Evolutionary conservation across 768 basidiomycete genomes (phyloP).

Genomic region (Psilocybe tampanensis): DNA sequence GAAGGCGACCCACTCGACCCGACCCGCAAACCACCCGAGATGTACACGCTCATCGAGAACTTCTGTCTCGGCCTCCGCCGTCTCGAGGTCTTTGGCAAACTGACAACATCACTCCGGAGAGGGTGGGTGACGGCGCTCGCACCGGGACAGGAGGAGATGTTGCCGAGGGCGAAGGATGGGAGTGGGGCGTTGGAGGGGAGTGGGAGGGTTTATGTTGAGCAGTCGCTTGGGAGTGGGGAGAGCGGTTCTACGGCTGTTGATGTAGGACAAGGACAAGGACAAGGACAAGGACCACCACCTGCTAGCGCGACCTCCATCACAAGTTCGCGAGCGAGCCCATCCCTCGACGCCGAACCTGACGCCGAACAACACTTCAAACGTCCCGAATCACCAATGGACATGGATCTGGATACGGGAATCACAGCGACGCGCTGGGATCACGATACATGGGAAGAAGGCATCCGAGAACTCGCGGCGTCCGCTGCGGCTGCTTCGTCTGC

Average conservation of each 20-base stretch:
- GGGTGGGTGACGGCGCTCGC: constrained; percentile 92
- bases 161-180: constrained; percentile 38
- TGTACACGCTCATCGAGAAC: constrained; percentile 95
- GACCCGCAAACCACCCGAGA: constrained; percentile 89
- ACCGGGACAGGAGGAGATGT: constrained; percentile 59
- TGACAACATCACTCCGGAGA: constrained; percentile 68
- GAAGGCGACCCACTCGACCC: constrained; percentile 88
- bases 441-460: constrained; percentile 65
- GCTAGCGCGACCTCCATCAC: no score
- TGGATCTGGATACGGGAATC: not conserved
- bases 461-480: constrained; percentile 49
- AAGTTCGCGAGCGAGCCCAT: not conserved
- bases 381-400: constrained; percentile 1
- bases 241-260: constrained; percentile 24
- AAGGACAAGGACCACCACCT: no score
- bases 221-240: no score
- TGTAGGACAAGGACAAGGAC: not conserved
- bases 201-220: constrained; percentile 20
- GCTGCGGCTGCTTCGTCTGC: not conserved
- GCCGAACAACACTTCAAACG: not conserved
- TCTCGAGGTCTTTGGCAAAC: constrained; percentile 85
- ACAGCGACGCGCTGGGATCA: constrained; percentile 56
- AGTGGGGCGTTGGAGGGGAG: not conserved
- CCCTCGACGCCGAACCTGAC: not conserved
- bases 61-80: constrained; percentile 94